Evolutionary conservation across 2,329 filamentous ascomycete species (phyloP), one percentile per base, ranked within the genome.

Genomic region (Zasmidium angulare): DNA sequence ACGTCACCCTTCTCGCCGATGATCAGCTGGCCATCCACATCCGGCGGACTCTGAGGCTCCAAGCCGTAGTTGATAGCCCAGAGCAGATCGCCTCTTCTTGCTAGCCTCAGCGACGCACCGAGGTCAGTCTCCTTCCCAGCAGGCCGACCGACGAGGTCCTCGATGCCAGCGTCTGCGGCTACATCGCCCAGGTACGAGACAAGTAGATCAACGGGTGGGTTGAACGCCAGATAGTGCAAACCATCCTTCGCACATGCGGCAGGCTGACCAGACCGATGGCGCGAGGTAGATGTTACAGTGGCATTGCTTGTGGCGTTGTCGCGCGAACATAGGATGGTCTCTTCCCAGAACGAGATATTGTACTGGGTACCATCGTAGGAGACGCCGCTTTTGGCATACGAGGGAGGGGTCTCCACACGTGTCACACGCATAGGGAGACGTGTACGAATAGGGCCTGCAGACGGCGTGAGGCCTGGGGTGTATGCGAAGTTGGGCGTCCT

Each of bases 11-110:
- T 50, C 14, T 64, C 51, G 10, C 65, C 65, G 51, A 68, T 49
- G 20, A 68, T 58, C 12, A 67, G 23, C 1, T 57, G 56, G 1
- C 63, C 65, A 1, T 64, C 53, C 0, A 67, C 43, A 1, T 47
- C 36, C 1, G 66, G 66, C 19, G 58, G 21, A 14, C 31, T 48
- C n/a, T 67, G 57, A 21, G 60, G 53, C 9, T 66, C 61, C 50
- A 50, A 62, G 2, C 65, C 63, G 56, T 68, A 68, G 14, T 68
- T 68, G 52, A 68, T 62, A 0, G 63, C 66, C 66, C 66, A 68
- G 3, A 68, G 57, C 56, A 68, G 40, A 20, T 64, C 51, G 2
- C 63, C 66, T 56, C 63, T 49, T 19, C 62, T 55, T 4, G 57
- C 36, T 23, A 68, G 36, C 17, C 66, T 63, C 59, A 68, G n/a